Percentiles rank a stretch among this genome's conserved stretches.
These are phyloP conservation scores for Talaromyces sp. DNA, from an alignment of 2,329 filamentous ascomycete species.

Conservation along the genomic window DNA sequence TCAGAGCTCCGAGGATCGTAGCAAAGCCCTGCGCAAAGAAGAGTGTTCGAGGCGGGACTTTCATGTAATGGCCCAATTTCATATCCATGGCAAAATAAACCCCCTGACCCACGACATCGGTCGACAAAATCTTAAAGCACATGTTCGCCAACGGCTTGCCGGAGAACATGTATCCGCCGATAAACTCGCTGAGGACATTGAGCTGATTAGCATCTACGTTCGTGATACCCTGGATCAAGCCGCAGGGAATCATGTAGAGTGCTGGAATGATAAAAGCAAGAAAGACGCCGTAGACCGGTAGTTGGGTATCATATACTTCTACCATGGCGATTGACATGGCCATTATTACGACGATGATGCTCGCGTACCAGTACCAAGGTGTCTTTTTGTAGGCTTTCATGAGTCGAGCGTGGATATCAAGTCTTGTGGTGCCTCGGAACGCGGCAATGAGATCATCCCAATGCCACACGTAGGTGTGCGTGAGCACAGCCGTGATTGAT, in stretches of 20 bases:
- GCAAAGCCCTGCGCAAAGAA: conserved; percentile 52
- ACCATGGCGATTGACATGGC: conserved; percentile 36
- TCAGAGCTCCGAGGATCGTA: conserved; percentile 49
- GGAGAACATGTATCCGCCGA: conserved; percentile 47
- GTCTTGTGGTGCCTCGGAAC: conserved; percentile 36
- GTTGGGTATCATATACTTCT: conserved; percentile 44
- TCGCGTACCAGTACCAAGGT: conserved; percentile 46
- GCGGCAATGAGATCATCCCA: conserved; percentile 31
- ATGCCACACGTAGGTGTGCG: conserved; percentile 34
- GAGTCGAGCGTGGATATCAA: conserved; percentile 44
- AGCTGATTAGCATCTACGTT: conserved; percentile 47
- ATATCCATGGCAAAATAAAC: conserved; percentile 51
- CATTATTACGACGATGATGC: conserved; percentile 35
- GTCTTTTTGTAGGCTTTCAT: conserved; percentile 41
- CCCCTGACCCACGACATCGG: conserved; percentile 46
- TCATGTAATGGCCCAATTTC: conserved; percentile 54
- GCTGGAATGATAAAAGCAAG: conserved; percentile 43
- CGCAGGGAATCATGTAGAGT: conserved; percentile 47
- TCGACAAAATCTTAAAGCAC: conserved; percentile 47
- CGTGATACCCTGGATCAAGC: conserved; percentile 46
- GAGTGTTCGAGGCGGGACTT: conserved; percentile 50
- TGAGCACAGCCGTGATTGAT: conserved; percentile 54
- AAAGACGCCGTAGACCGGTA: conserved; percentile 47
- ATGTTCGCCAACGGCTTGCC: conserved; percentile 48
- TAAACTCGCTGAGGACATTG: conserved; percentile 47